Base-by-base conservation (phyloP, 176 grass and related monocot genomes). In the Lolium multiflorum region DNA sequence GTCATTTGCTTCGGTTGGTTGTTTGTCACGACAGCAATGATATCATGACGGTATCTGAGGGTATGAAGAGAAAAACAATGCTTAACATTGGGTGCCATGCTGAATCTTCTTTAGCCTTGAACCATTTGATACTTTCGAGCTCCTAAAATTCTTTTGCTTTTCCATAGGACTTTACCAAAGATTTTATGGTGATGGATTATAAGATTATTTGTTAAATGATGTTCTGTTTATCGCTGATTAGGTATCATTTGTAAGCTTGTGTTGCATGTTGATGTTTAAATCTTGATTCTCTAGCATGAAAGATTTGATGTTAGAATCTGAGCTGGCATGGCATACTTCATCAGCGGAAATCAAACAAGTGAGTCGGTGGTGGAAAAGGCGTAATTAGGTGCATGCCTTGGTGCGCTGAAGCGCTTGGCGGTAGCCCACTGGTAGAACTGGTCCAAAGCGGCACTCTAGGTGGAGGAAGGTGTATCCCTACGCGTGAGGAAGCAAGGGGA, bases 71-170 rank as follows among this genome's bases (percentile, higher is more conserved):
- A 80, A 52, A 82, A 87, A 80, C 44, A 64, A 47, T 78, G 89
- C 61, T 88, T 61, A 88, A 56, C 76, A 85, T 64, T 71, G 77
- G 71, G 68, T 18, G 62, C 50, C 52, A 25, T 88, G 61, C 61
- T 77, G 90, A 88, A 91, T 81, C 62, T 78, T 72, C 11, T 28
- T 35, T 67, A 75, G 68, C 44, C 51, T 74, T 59, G 80, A 81
- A 84, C 41, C 51, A 28, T 86, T 86, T 91, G 66, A 79, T 88
- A 91, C 31, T 93, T 55, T 91, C 20, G 57, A 82, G 81, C 82
- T 71, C 21, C 74, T 57, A 83, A 86, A 82, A 63, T 83, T 86
- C 28, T 88, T 91, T 91, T 84, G 85, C 81, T 81, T 91, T 83
- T 88, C 43, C 61, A 69, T 88, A 91, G 85, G 85, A 61, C 43